These are phyloP conservation scores for Speleostelium caveatum DNA, from an alignment of 78 protist genomes.

Conservation along the genomic window DNA sequence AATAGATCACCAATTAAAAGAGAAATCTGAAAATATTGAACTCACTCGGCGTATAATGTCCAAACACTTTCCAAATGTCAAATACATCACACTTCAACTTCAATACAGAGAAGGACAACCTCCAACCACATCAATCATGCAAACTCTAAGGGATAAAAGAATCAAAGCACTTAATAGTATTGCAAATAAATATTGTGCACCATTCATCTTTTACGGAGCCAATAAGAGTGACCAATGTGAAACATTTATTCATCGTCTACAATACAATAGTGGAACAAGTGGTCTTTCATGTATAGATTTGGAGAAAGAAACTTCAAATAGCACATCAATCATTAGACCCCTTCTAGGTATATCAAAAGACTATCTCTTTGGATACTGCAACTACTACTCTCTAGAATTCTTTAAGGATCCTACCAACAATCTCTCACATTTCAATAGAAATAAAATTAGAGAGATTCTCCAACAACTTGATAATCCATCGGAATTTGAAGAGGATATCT, in stretches of 20 bases:
- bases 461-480: no score
- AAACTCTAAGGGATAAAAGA: neutral
- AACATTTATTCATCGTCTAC: constrained; percentile 8
- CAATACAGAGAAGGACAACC: neutral
- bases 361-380: no score
- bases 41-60: no score
- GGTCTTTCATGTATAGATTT: neutral
- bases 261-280: neutral
- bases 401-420: no score
- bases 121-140: neutral
- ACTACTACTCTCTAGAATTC: no score
- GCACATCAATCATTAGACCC: no score
- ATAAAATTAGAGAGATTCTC: no score
- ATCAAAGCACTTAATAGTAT: neutral
- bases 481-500: no score
- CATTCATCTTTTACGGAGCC: neutral
- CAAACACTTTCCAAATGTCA: neutral
- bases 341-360: no score
- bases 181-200: neutral
- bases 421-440: no score
- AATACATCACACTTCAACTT: neutral
- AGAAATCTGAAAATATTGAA: neutral
- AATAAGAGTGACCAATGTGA: constrained; percentile 10
- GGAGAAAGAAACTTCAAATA: neutral
- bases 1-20: neutral